phyloP scores from a whole-genome alignment of 352 stramenopile genomes.

The Globisporangium acanthophoron region DNA sequence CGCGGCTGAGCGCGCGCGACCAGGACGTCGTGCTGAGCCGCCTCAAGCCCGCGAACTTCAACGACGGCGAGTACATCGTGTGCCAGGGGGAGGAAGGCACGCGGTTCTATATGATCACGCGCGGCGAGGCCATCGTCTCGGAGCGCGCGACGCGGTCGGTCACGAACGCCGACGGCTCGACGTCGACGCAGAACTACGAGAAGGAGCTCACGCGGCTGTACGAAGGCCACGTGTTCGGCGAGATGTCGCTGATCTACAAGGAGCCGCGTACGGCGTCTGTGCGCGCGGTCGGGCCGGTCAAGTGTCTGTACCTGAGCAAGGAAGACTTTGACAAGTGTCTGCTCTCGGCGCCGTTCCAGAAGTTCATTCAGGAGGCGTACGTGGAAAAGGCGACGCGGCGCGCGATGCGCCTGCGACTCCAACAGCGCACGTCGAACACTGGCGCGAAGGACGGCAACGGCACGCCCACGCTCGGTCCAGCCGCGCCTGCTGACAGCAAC shows the following conservation, averaged over 20 bases:
- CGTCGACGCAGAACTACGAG: constrained; percentile 41
- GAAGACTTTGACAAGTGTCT: constrained; percentile 87
- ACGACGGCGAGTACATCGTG: constrained; percentile 85
- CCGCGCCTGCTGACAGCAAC: constrained; percentile 15
- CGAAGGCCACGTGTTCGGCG: constrained; percentile 85
- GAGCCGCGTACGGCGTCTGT: constrained; percentile 82
- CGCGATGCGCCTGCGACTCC: constrained; percentile 71
- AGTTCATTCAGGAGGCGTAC: constrained; percentile 83
- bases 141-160: constrained; percentile 41
- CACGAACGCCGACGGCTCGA: constrained; percentile 7
- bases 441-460: constrained; percentile 12
- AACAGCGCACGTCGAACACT: constrained; percentile 41
- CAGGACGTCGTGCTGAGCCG: constrained; percentile 81
- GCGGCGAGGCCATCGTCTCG: constrained; percentile 76
- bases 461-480: constrained; percentile 5
- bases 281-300: constrained; percentile 69
- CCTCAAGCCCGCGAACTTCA: constrained; percentile 79
- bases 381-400: constrained; percentile 81
- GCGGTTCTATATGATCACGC: constrained; percentile 89
- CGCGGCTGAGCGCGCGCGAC: constrained; percentile 59
- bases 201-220: constrained; percentile 82
- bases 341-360: constrained; percentile 77
- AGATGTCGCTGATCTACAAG: constrained; percentile 87
- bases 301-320: constrained; percentile 83
- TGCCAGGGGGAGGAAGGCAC: constrained; percentile 85